Evolutionary conservation across 2,329 filamentous ascomycete genomes (phyloP), one percentile per base, ranked within the genome.

Genomic region (Drechslera avenae): DNA sequence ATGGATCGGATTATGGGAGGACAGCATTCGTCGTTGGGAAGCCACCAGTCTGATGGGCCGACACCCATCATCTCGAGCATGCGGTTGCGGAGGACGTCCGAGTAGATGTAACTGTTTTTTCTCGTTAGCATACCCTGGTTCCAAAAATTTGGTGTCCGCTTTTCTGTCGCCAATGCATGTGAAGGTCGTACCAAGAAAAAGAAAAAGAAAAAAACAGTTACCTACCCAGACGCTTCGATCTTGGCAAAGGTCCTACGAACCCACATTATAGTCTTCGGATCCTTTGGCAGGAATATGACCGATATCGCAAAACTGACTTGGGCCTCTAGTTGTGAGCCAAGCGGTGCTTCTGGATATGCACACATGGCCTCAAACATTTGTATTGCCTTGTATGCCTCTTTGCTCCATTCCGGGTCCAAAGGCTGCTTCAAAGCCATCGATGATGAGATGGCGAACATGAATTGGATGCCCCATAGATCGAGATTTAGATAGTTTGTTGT

Each of bases 41-140:
- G 82, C 94, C 94, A 99, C 90, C 91, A 97, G 50, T 87, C 81
- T 36, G 84, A 83, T 45, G 91, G 85, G 16, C 86, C 85, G 12
- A 90, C 83, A 52, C 83, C 79, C 80, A 94, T 96, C 18, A 90
- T 73, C 39, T 88, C 82, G 26, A 89, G 85, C 82, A 97, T 88
- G 59, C 87, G 86, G 26, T 77, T 79, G 50, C 93, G 87, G 63
- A 93, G 86, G 10, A 84, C 83, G 23, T 84, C 78, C 1, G 92
- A 88, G 61, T 90, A 92, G 18, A 96, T 88, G 69, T 95, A 96
- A 32, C 93, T 97, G 45, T 12, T 30, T 8, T 17, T 17, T 6
- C 9, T 9, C 18, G 54, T 65, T 45, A 65, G 57, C 30, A 41
- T 30, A 10, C 23, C 30, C 26, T 28, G 26, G 7, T 28, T 28